These are phyloP conservation scores for Sphaerostilbella broomeana DNA, from an alignment of 2,329 filamentous ascomycete genomes.

Conservation along the genomic window DNA sequence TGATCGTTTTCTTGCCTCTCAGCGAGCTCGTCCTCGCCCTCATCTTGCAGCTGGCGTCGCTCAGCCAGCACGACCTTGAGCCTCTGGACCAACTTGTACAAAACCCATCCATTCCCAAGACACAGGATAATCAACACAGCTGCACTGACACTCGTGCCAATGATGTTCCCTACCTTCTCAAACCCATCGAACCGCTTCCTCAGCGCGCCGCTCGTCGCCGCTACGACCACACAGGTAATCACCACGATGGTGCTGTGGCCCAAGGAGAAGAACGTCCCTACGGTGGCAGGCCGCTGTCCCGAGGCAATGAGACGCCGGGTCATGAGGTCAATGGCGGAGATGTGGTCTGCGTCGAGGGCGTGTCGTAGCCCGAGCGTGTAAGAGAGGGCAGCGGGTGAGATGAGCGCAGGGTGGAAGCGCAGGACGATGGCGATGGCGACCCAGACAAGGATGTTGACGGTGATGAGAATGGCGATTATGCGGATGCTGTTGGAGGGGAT, in stretches of 20 bases:
- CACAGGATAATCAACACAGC: slow-evolving; percentile 77
- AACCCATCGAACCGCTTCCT: slow-evolving; percentile 76
- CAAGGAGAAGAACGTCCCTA: slow-evolving; percentile 90
- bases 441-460: slow-evolving; percentile 51
- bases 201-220: slow-evolving; percentile 80
- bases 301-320: slow-evolving; percentile 81
- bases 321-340: slow-evolving; percentile 84
- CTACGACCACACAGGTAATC: slow-evolving; percentile 83
- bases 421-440: slow-evolving; percentile 46
- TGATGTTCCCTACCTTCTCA: slow-evolving; percentile 72
- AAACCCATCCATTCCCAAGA: slow-evolving; percentile 76
- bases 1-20: slow-evolving; percentile 35
- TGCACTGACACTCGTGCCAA: slow-evolving; percentile 82
- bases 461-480: slow-evolving; percentile 45
- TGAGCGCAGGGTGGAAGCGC: slow-evolving; percentile 52
- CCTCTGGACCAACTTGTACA: slow-evolving; percentile 67
- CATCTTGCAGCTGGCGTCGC: slow-evolving; percentile 19
- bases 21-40: slow-evolving; percentile 23
- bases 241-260: slow-evolving; percentile 92
- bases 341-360: slow-evolving; percentile 95
- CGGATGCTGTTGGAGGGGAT: slow-evolving; percentile 32
- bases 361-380: slow-evolving; percentile 88
- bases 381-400: slow-evolving; percentile 74
- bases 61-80: slow-evolving; percentile 54
- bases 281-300: slow-evolving; percentile 79